Base-by-base conservation (phyloP, 2,329 filamentous ascomycete species). In the Hypoxylon sp. region DNA sequence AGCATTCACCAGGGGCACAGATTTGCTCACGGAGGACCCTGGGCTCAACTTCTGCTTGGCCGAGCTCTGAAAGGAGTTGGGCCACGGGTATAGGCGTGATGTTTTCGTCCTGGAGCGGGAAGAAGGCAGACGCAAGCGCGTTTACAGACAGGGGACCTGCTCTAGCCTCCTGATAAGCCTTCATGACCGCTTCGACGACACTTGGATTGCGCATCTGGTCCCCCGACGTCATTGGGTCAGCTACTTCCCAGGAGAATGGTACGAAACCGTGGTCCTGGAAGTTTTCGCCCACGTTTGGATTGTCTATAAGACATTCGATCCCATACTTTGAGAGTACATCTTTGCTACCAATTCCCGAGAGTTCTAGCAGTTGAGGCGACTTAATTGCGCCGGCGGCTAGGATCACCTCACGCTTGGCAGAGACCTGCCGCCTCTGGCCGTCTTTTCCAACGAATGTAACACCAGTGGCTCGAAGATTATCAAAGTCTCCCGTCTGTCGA, bases 331-430 rank as follows among this genome's bases (percentile, higher is more conserved):
- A 55, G 5, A 73, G 61, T n/a, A 65, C 6, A 13, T 54, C 17
- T 37, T 55, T 57, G 2, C 37, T 50, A 13, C 71, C 71, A 10
- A 73, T 52, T 11, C 81, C 81, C 5, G 80, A 82, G 2, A 80
- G 73, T 65, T 82, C 78, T 0, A 83, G 74, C 0, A 83, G 66
- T 26, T 80, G 57, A 48, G 66, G 57, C 9, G 62, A 48, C 42
- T 65, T 61, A 13, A 59, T 10, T 13, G 62, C 62, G 3, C 62
- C 66, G 14, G 57, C 53, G 1, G 66, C 62, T 3, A 65, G 56
- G 29, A 68, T 63, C 5, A 68, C 66, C 29, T 68, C 62, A 3
- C 62, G 62, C 42, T 17, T 59, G 9, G 62, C 54, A 17, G 31
- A 54, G n/a, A 59, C 46, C 19, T 65, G 54, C 19, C 33, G 51